phyloP scores from a whole-genome alignment of 176 grass and related monocot species.

The Triticum turgidum region DNA sequence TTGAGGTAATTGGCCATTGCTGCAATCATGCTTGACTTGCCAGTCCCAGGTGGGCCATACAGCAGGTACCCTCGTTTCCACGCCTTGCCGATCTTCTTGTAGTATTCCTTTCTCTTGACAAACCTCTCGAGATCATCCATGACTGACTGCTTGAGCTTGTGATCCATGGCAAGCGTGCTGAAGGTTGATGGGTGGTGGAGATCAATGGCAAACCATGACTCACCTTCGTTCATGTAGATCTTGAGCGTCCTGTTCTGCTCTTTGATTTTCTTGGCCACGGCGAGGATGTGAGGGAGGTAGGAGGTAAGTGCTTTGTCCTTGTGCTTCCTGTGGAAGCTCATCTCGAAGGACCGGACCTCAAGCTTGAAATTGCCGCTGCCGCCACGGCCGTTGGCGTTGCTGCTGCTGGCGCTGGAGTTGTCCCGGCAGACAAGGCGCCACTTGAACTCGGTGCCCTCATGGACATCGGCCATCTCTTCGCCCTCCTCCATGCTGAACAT shows the following conservation, averaged over 20 bases:
- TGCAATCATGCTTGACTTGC: slow-evolving; percentile 90
- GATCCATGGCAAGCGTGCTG: slow-evolving; percentile 74
- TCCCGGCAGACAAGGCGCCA: slow-evolving; percentile 69
- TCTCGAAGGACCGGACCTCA: slow-evolving; percentile 65
- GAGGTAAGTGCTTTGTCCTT: slow-evolving; percentile 56
- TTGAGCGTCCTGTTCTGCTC: slow-evolving; percentile 65
- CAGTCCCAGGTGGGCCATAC: slow-evolving; percentile 79
- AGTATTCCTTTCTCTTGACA: slow-evolving; percentile 76
- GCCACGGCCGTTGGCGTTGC: slow-evolving; percentile 15
- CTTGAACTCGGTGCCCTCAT: slow-evolving; percentile 70
- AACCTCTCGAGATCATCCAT: slow-evolving; percentile 84
- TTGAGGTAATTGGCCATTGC: slow-evolving; percentile 94
- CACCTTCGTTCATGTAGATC: slow-evolving; percentile 86
- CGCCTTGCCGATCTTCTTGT: slow-evolving; percentile 80
- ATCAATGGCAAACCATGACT: slow-evolving; percentile 59
- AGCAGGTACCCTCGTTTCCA: slow-evolving; percentile 94
- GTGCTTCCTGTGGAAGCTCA: slow-evolving; percentile 76
- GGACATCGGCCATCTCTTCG: slow-evolving; percentile 82
- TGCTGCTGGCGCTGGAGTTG: not conserved
- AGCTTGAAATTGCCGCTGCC: slow-evolving; percentile 28
- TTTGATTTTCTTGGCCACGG: slow-evolving; percentile 56
- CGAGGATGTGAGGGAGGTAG: slow-evolving; percentile 76
- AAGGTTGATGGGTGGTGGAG: slow-evolving; percentile 89
- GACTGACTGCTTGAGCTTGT: slow-evolving; percentile 49
- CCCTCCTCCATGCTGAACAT: slow-evolving; percentile 68